Base-by-base conservation (phyloP, 768 basidiomycete species). In the Boletus fagicola region DNA sequence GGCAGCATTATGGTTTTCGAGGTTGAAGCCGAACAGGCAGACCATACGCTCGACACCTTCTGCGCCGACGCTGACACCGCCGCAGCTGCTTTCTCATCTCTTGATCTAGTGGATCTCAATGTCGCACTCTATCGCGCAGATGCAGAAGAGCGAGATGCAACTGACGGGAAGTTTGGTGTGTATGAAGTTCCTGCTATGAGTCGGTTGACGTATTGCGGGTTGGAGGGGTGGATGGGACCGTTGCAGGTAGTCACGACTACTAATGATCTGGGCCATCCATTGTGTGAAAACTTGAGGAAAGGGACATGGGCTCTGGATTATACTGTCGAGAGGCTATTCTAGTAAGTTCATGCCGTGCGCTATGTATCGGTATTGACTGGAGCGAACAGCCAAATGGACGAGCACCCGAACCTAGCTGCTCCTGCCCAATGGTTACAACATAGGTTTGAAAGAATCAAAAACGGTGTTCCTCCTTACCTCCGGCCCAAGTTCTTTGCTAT, bases 201-300 rank as follows among this genome's bases (percentile, higher is more conserved):
- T 0, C 81, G 82, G 57, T 76, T 94, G 71, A 85, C 83, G 12
- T 99, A 98, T 72, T 98, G 95, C 65, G 97, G 97, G 18, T 72
- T 98, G 50, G 93, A 98, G 67, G 97, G 97, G 2, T 99, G 95
- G 94, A 98, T 99, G 94, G 83, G 87, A 63, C 86, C 86, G 0
- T 76, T 98, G 53, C 80, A 84, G 39, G 84, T 84, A 62, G 85
- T 98, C 70, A 94, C 94, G 84, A 79, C 80, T 62, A 82, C 85
- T 66, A 98, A 98, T 71, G 94, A 99, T 69, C 80, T 98, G 4
- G 97, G 97, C 0, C 94, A 98, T 71, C 82, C 93, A 1, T 78
- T 99, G 5, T 96, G 93, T 65, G 86, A 77, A 4, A 92, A 98
- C 73, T 72, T 98, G 56, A 82, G 97, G 57, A 80, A 88, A 30